Evolutionary conservation across 768 basidiomycete genomes (phyloP).

Genomic region (Cystobasidium ongulense): DNA sequence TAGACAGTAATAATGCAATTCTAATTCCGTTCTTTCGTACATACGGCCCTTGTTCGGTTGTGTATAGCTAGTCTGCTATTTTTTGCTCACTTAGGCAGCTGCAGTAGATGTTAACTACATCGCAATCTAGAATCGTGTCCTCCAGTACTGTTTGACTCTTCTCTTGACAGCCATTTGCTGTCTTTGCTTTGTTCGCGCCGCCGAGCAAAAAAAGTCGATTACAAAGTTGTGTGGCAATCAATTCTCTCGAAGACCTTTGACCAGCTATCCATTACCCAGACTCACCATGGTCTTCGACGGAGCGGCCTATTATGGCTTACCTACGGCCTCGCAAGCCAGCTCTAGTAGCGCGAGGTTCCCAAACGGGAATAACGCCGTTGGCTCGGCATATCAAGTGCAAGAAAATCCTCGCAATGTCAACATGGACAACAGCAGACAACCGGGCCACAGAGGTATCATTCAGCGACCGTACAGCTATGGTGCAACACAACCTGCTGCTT

Average conservation of each 20-base stretch:
- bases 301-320: conserved; percentile 19
- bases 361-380: too few relatives aligned
- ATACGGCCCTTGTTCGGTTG: too few relatives aligned
- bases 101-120: too few relatives aligned
- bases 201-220: too few relatives aligned
- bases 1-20: neutral
- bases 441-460: neutral
- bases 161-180: too few relatives aligned
- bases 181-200: too few relatives aligned
- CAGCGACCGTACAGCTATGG: neutral
- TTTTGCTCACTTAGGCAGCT: too few relatives aligned
- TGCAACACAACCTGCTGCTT: neutral
- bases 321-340: neutral
- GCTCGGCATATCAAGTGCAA: neutral
- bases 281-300: conserved; percentile 11
- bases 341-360: neutral
- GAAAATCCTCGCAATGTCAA: neutral
- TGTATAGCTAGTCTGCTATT: too few relatives aligned
- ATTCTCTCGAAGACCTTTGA: neutral
- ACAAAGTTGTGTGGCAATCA: neutral
- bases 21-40: too few relatives aligned
- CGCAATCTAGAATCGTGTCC: too few relatives aligned
- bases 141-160: too few relatives aligned
- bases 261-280: neutral
- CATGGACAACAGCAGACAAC: neutral